These are phyloP conservation scores for Penicillium longicatenatum DNA, from an alignment of 495 filamentous ascomycete genomes.

Conservation along the genomic window DNA sequence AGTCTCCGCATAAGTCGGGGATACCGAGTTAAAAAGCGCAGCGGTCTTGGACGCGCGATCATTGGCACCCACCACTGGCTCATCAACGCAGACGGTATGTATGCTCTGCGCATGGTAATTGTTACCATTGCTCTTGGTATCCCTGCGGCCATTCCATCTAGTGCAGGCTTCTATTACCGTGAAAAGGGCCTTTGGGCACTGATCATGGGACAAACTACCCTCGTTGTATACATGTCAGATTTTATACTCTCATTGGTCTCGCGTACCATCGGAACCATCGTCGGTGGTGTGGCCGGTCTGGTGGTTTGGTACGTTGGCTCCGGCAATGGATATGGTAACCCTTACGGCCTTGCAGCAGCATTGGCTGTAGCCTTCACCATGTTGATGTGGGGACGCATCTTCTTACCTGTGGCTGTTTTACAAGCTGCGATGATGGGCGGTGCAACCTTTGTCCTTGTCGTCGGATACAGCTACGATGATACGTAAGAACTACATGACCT, in stretches of 20 bases:
- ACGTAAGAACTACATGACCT: constrained; percentile 29
- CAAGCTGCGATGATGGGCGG: constrained; percentile 40
- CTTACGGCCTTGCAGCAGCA: constrained; percentile 42
- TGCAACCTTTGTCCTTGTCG: constrained; percentile 43
- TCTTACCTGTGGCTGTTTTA: constrained; percentile 31
- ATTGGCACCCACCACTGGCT: constrained; percentile 34
- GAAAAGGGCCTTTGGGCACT: constrained; percentile 50
- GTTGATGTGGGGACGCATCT: constrained; percentile 43
- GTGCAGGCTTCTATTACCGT: constrained; percentile 47
- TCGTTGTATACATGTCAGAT: constrained; percentile 49
- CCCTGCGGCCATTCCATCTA: constrained; percentile 38
- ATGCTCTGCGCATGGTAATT: constrained; percentile 39
- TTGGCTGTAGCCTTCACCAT: constrained; percentile 36
- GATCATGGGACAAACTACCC: constrained; percentile 48
- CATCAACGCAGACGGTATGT: constrained; percentile 38
- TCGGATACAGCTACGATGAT: constrained; percentile 44
- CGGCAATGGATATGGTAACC: constrained; percentile 42
- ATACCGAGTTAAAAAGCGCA: constrained; percentile 26
- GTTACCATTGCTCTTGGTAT: constrained; percentile 46
- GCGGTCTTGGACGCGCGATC: constrained; percentile 23
- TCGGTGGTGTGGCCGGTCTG: constrained; percentile 43
- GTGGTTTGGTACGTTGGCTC: constrained; percentile 52
- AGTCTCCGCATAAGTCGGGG: constrained; percentile 34
- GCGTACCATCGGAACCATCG: constrained; percentile 36
- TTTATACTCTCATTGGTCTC: constrained; percentile 41